phyloP scores from a whole-genome alignment of 768 basidiomycete species.

The Agrocybe praecox region DNA sequence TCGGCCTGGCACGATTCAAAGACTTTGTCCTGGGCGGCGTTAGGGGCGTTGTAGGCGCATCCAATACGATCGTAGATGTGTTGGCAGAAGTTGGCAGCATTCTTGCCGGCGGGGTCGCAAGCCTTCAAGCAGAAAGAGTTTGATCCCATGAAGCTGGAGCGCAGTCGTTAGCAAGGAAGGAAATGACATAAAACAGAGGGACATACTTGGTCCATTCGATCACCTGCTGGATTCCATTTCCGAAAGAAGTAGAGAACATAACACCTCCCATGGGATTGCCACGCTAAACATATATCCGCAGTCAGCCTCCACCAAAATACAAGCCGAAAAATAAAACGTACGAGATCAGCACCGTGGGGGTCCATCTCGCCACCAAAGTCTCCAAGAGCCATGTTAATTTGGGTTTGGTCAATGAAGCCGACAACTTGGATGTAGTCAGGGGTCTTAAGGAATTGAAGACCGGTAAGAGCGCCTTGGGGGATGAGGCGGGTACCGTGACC shows the following conservation, averaged over 20 bases:
- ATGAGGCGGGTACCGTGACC: slow-evolving; percentile 75
- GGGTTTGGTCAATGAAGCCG: slow-evolving; percentile 67
- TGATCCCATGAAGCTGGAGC: slow-evolving; percentile 68
- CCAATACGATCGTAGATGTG: slow-evolving; percentile 80
- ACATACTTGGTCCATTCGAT: slow-evolving; percentile 75
- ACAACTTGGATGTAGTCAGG: slow-evolving; percentile 65
- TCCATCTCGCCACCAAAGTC: slow-evolving; percentile 83
- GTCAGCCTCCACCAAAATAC: neutral
- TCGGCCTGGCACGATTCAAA: slow-evolving; percentile 73
- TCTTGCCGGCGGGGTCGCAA: slow-evolving; percentile 59
- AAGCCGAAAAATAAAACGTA: slow-evolving; percentile 8
- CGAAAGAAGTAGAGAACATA: slow-evolving; percentile 61
- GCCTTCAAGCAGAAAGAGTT: slow-evolving; percentile 44
- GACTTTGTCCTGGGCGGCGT: slow-evolving; percentile 52
- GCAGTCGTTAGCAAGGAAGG: neutral
- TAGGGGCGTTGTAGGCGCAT: slow-evolving; percentile 73
- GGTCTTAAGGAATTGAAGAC: slow-evolving; percentile 66
- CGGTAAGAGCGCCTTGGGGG: slow-evolving; percentile 60
- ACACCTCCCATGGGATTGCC: slow-evolving; percentile 82
- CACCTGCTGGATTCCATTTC: slow-evolving; percentile 52
- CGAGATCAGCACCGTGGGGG: slow-evolving; percentile 69
- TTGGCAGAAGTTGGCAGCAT: slow-evolving; percentile 58
- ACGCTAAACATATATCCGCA: slow-evolving; percentile 38
- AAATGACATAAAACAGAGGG: too few species aligned
- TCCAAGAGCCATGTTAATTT: slow-evolving; percentile 51